These are phyloP conservation scores for Cymodocea nodosa DNA, from an alignment of 116 monocot genomes.

Conservation along the genomic window DNA sequence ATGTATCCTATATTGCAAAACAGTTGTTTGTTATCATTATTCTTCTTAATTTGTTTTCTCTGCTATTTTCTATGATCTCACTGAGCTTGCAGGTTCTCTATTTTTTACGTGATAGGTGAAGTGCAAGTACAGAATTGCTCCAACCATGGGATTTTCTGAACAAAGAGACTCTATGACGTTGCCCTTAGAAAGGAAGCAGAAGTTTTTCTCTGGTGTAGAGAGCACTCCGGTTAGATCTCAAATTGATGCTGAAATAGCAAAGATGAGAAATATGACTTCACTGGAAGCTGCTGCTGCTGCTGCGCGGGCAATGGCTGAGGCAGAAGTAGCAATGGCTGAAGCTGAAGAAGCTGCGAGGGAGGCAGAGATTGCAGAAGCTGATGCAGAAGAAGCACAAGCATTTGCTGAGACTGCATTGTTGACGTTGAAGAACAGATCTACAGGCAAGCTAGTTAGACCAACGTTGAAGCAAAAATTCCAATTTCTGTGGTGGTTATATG, in stretches of 20 bases:
- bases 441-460: slow-evolving; percentile 14
- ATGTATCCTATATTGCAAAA: neutral
- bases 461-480: too few species aligned
- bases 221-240: slow-evolving; percentile 35
- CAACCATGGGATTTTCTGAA: slow-evolving; percentile 19
- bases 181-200: slow-evolving; percentile 23
- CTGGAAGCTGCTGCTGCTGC: slow-evolving; percentile 56
- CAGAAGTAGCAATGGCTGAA: slow-evolving; percentile 62
- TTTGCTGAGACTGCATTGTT: slow-evolving; percentile 53
- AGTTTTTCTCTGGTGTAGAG: slow-evolving; percentile 15
- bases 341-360: slow-evolving; percentile 72
- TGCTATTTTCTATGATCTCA: too few species aligned
- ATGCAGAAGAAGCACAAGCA: slow-evolving; percentile 65
- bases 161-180: slow-evolving; percentile 25
- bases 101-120: slow-evolving; percentile 29
- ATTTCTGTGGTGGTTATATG: too few species aligned
- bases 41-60: neutral
- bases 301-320: slow-evolving; percentile 74
- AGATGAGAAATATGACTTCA: slow-evolving; percentile 50
- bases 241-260: slow-evolving; percentile 49
- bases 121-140: slow-evolving; percentile 55
- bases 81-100: neutral
- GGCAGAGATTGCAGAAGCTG: slow-evolving; percentile 81
- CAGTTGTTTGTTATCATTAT: neutral
- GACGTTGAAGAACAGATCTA: slow-evolving; percentile 33